Conservation (phyloP, 2,329 filamentous ascomycete genomes). For the Trichoderma koningiopsis region DNA sequence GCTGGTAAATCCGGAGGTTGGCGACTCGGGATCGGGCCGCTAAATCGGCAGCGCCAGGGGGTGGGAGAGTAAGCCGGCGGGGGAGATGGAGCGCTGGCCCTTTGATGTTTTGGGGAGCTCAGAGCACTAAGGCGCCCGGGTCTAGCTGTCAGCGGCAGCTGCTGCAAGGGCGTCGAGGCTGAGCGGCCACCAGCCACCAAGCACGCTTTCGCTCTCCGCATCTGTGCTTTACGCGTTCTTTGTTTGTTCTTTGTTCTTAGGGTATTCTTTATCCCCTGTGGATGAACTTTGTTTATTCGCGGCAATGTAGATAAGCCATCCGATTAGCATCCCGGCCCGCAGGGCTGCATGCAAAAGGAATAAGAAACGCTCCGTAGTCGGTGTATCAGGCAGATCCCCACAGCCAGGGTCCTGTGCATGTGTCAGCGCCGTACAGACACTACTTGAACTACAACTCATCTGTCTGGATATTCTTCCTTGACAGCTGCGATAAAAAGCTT, state of each 20-base stretch:
- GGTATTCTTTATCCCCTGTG: no score
- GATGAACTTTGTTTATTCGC: background rate
- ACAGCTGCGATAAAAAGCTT: background rate
- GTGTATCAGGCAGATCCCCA: background rate
- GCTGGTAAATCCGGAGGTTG: slow-evolving; percentile 27
- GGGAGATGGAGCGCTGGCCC: background rate
- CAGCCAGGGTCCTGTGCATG: background rate
- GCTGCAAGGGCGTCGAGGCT: background rate
- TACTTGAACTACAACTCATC: background rate
- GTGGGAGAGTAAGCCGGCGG: background rate
- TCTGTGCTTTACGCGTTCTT: background rate
- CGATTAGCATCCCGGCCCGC: background rate
- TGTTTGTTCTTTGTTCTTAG: no score
- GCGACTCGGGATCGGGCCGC: slow-evolving; percentile 26
- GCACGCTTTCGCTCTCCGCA: background rate
- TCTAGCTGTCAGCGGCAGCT: background rate
- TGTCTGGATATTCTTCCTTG: background rate
- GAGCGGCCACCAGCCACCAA: slow-evolving; percentile 23
- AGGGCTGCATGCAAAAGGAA: background rate
- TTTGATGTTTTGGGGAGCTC: background rate
- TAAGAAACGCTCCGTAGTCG: background rate
- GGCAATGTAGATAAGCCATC: background rate
- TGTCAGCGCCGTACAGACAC: background rate
- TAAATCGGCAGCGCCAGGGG: slow-evolving; percentile 8
- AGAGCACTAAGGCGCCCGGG: background rate